Evolutionary conservation across 108 stramenopile genomes (phyloP), one percentile per base, ranked within the genome.

Genomic region (Asterionellopsis glacialis): DNA sequence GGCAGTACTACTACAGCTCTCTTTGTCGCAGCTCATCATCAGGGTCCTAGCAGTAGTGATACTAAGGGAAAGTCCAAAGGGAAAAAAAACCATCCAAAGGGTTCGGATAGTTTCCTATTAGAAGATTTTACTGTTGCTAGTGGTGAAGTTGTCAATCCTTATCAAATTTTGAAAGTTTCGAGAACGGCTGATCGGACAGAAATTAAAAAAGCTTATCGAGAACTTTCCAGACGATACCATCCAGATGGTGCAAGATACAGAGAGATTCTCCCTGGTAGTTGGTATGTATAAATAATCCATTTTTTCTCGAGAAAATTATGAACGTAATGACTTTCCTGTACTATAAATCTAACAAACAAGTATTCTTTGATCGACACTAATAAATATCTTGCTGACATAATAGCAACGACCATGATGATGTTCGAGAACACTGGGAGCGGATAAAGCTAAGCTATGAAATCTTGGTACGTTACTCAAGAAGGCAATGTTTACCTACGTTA

Each of bases 391-490:
- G n/a, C n/a, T 16, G 3, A 23, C 6, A 45, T 38, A 60, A 59
- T 27, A 68, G 89, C 74, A 72, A 83, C 70, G 83, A 80, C 52
- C 18, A 68, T 22, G 82, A 85, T 13, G 89, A 87, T 24, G 85
- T 87, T 9, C 54, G 85, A 45, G 76, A 84, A 45, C 70, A 91
- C 47, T 91, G 85, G 85, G 89, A 91, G 53, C 77, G 80, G 40
- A 78, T 91, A 44, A 84, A 84, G 58, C 58, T 91, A 18, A 61
- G 57, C 47, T 91, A 91, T 56, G 80, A 87, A 57, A 91, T 91
- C 41, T 33, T 33, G 33, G 33, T 33, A 33, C 2, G 33, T 33
- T 33, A 33, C 5, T 33, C 5, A 33, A 33, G 33, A 7, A 33
- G 2, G 7, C 33, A 7, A 33, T 33, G 2, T 33, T 5, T 33